Percentiles rank a stretch among this genome's conserved stretches.
phyloP scores from a whole-genome alignment of 2,329 filamentous ascomycete genomes.

The Trichophyton equinum region DNA sequence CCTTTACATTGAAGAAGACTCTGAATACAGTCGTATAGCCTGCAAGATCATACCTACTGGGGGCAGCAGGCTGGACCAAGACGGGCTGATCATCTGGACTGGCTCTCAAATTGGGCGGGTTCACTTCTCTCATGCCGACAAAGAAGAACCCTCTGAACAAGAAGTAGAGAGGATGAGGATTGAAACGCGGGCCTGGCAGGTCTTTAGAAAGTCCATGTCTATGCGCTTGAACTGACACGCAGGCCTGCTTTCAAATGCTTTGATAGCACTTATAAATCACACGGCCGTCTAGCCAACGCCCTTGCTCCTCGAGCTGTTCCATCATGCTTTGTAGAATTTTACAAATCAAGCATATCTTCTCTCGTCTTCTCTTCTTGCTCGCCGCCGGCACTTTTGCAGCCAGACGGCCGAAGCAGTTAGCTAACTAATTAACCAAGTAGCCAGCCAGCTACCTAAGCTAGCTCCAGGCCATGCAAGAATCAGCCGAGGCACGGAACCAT shows the following conservation, averaged over 20 bases:
- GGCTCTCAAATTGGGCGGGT: conserved; percentile 70
- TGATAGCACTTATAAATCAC: background rate
- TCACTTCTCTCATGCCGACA: conserved; percentile 39
- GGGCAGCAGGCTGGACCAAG: conserved; percentile 29
- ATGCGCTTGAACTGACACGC: background rate
- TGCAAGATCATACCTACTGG: conserved; percentile 62
- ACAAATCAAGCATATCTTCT: background rate
- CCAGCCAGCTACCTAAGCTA: too few species aligned
- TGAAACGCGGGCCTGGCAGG: background rate
- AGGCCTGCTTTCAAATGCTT: background rate
- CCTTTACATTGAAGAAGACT: background rate
- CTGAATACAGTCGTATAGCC: conserved; percentile 46
- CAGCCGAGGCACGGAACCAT: background rate
- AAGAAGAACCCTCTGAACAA: background rate
- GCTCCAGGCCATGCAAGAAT: background rate
- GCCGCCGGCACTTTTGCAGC: too few species aligned
- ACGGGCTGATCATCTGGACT: conserved; percentile 76
- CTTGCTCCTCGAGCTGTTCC: background rate
- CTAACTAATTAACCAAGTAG: too few species aligned
- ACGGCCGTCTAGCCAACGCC: background rate
- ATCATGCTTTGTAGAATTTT: background rate
- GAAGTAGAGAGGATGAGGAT: background rate
- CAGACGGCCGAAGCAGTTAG: too few species aligned
- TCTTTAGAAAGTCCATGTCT: background rate
- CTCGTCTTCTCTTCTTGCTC: background rate